These are phyloP conservation scores for Trebouxia sp. DNA, from an alignment of 139 green algal species.

Conservation along the genomic window DNA sequence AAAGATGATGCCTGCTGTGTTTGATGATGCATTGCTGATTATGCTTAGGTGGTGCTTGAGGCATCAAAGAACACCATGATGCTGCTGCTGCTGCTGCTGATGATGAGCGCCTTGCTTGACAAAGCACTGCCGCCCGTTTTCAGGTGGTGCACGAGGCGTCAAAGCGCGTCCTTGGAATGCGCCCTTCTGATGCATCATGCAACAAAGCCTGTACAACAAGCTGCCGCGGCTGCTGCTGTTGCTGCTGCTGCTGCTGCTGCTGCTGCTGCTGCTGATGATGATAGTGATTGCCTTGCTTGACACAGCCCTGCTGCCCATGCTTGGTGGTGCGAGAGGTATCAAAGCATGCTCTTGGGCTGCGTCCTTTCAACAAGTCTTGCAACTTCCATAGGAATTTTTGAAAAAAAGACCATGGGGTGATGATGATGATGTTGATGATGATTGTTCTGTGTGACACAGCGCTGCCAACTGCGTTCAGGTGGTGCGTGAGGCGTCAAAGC, in stretches of 20 bases:
- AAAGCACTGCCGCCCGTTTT: background rate
- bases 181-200: conserved; percentile 98
- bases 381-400: background rate
- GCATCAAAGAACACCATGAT: background rate
- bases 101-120: no score
- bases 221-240: no score
- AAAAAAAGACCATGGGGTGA: background rate
- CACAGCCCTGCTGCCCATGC: background rate
- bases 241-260: no score
- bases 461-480: conserved; percentile 56
- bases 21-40: background rate
- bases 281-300: no score
- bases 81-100: background rate
- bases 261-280: no score
- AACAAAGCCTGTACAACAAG: no score
- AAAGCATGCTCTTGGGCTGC: background rate
- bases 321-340: background rate
- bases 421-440: background rate
- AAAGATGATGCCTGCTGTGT: background rate
- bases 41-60: conserved; percentile 86
- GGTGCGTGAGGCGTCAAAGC: conserved; percentile 87
- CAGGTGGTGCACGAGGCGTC: conserved; percentile 93
- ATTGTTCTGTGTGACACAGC: background rate
- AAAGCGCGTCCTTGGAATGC: conserved; percentile 89
- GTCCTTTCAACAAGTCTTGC: background rate